A percentile compares a stretch with the other conserved stretches of the same genome.
Conservation (phyloP, 805 yeast species). For the Brettanomyces sp. region DNA sequence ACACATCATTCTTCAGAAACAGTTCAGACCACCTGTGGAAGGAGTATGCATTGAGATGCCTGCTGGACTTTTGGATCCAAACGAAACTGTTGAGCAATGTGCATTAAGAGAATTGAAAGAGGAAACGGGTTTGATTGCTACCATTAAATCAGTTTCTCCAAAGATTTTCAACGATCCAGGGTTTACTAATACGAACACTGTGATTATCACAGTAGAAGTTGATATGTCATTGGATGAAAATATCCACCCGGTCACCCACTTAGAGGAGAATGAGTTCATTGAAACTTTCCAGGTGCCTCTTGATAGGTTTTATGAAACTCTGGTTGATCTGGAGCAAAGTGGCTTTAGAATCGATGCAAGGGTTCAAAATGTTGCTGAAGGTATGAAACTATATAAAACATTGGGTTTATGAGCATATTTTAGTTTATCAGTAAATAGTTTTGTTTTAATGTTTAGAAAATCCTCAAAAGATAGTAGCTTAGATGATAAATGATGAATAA, state of each 20-base stretch:
- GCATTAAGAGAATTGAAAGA: conserved; percentile 84
- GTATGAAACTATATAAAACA: conserved; percentile 22
- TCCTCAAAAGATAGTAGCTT: too few species aligned
- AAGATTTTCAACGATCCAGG: conserved; percentile 43
- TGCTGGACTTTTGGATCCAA: conserved; percentile 87
- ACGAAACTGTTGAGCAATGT: conserved; percentile 66
- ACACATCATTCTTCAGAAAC: conserved; percentile 63
- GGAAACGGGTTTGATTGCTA: conserved; percentile 88
- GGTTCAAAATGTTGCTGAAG: conserved; percentile 78
- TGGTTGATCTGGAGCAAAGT: conserved; percentile 43
- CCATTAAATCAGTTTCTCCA: conserved; percentile 15
- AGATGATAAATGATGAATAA: too few species aligned
- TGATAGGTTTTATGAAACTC: conserved; percentile 41
- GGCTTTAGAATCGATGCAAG: conserved; percentile 83
- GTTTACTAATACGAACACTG: conserved; percentile 80
- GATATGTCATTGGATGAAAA: conserved; percentile 64
- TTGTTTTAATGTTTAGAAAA: too few species aligned
- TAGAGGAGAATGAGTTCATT: conserved; percentile 89
- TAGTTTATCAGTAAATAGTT: too few species aligned
- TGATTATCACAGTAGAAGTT: conserved; percentile 67
- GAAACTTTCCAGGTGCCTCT: conserved; percentile 77
- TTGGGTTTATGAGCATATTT: not conserved
- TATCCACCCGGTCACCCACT: conserved; percentile 54
- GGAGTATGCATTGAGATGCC: conserved; percentile 91
- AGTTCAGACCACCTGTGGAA: conserved; percentile 85